These are phyloP conservation scores for Eimeria sp. DNA, from an alignment of 169 alveolate species.

Conservation along the genomic window DNA sequence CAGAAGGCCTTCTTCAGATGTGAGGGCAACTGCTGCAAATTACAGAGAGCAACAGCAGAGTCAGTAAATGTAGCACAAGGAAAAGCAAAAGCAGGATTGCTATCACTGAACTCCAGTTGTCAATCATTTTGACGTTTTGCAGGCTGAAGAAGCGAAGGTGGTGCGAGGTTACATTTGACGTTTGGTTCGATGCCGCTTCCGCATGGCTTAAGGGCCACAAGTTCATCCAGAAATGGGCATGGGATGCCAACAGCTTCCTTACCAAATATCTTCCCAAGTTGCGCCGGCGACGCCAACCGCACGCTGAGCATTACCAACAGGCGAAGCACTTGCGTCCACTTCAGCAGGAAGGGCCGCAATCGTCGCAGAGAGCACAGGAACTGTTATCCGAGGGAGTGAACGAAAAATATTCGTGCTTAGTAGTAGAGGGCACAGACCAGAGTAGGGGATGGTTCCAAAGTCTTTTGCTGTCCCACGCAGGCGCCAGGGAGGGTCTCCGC, in stretches of 20 bases:
- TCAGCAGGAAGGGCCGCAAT: conserved; percentile 6
- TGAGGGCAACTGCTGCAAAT: conserved; percentile 1
- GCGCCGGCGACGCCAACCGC: not conserved
- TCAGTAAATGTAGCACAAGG: not conserved
- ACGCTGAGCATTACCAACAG: not conserved
- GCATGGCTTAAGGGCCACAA: conserved; percentile 85
- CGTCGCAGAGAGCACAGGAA: conserved; percentile 12
- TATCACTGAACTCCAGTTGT: not conserved
- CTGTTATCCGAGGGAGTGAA: not conserved
- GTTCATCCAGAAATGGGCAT: conserved; percentile 60
- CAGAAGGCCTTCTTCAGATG: conserved; percentile 24
- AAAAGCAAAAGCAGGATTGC: not conserved
- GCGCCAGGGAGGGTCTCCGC: conserved; percentile 67
- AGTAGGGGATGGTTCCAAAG: conserved; percentile 94
- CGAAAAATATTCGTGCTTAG: conserved; percentile 63
- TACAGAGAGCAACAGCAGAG: not conserved
- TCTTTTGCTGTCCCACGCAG: conserved; percentile 85
- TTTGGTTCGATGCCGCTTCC: conserved; percentile 94
- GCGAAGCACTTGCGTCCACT: not conserved
- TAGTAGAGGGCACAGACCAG: conserved; percentile 92
- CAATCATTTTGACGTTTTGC: not conserved
- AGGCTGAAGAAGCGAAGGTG: conserved; percentile 25
- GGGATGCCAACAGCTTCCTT: not conserved
- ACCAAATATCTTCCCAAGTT: conserved; percentile 21
- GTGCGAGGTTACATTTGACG: conserved; percentile 86